phyloP scores from a whole-genome alignment of 176 grass and related monocot species.

The Stipa capillata region DNA sequence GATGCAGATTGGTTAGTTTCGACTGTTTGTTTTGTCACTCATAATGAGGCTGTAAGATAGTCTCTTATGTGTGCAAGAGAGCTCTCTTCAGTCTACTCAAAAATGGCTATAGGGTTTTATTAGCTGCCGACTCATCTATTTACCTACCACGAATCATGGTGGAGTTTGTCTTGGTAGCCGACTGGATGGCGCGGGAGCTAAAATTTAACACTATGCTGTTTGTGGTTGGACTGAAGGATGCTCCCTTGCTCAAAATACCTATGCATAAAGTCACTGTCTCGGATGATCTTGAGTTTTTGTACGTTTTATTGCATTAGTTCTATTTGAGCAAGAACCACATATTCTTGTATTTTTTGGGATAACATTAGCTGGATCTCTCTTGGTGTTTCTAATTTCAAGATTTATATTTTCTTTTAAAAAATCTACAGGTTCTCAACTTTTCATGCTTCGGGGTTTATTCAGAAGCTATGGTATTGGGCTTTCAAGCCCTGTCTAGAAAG shows the following conservation, averaged over 20 bases:
- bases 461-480: background rate
- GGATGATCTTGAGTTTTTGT: background rate
- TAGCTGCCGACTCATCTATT: conserved; percentile 88
- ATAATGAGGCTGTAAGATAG: background rate
- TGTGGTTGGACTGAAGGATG: conserved; percentile 97
- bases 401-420: background rate
- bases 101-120: conserved; percentile 51
- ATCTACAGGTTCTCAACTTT: no score
- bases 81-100: conserved; percentile 91
- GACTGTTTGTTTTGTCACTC: background rate
- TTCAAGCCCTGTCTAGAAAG: background rate
- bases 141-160: conserved; percentile 36
- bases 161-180: conserved; percentile 42
- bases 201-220: conserved; percentile 44
- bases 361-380: no score
- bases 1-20: background rate
- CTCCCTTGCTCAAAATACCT: conserved; percentile 37
- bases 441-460: background rate
- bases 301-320: background rate
- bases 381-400: background rate
- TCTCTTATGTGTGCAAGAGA: conserved; percentile 42
- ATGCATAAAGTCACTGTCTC: conserved; percentile 28
- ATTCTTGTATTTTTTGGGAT: no score
- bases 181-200: conserved; percentile 83
- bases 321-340: background rate